Evolutionary conservation across 305 asterid genomes (phyloP).

Genomic region (Fraxinus baroniana): DNA sequence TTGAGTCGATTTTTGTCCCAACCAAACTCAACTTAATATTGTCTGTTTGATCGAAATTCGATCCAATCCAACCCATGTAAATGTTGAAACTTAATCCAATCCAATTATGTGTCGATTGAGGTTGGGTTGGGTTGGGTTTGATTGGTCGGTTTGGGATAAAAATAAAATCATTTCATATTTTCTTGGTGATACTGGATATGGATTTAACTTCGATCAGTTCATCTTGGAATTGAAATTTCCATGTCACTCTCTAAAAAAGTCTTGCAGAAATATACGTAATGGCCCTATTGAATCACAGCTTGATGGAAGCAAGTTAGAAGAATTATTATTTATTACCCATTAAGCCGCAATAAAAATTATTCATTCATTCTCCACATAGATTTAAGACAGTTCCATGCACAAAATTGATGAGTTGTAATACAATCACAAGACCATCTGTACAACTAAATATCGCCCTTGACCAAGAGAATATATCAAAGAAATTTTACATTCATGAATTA

Average conservation of each 20-base stretch:
- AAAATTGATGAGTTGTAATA: background rate
- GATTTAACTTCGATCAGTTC: background rate
- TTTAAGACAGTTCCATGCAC: constrained; percentile 8
- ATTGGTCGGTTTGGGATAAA: background rate
- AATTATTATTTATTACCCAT: background rate
- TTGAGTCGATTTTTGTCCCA: too few species aligned
- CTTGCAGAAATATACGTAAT: background rate
- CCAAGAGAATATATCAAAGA: background rate
- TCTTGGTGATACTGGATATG: background rate
- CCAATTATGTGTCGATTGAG: too few species aligned
- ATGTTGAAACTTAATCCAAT: too few species aligned
- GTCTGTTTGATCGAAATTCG: too few species aligned
- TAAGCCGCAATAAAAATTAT: background rate
- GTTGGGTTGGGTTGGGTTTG: too few species aligned
- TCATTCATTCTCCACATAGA: background rate
- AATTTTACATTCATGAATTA: background rate
- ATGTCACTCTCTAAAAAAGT: background rate
- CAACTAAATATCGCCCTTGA: background rate
- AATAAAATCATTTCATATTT: background rate
- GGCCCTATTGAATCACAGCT: background rate
- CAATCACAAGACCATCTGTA: background rate
- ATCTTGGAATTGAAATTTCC: background rate
- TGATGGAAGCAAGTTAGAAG: background rate
- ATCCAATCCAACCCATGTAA: too few species aligned
- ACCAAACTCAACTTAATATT: too few species aligned